Evolutionary conservation across 73 alveolate genomes (phyloP).

Genomic region (Breviolum minutum): DNA sequence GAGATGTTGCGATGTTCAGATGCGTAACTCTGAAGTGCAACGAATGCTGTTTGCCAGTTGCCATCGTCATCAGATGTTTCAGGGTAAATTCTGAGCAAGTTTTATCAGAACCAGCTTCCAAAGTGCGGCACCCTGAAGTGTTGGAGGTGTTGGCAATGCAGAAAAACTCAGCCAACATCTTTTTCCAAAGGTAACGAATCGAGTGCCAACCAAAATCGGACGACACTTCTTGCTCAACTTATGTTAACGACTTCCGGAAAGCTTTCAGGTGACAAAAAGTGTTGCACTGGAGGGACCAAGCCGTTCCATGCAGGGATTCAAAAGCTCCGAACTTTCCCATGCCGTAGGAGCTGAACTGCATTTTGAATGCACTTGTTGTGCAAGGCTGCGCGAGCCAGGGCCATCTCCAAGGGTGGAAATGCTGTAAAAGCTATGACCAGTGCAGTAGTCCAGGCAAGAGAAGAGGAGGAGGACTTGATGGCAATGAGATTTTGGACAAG

Average conservation of each 20-base stretch:
- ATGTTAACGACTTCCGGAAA: no score
- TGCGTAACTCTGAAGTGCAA: no score
- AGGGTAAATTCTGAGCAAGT: background rate
- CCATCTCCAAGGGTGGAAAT: slow-evolving; percentile 63
- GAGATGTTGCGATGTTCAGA: background rate
- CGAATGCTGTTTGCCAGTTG: no score
- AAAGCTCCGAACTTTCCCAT: background rate
- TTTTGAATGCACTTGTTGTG: background rate
- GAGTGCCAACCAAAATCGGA: slow-evolving; percentile 32
- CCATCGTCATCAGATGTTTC: no score
- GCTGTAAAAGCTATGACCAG: slow-evolving; percentile 93
- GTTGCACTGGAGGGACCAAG: no score
- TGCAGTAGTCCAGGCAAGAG: slow-evolving; percentile 82
- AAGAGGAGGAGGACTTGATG: slow-evolving; percentile 51
- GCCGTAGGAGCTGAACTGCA: background rate
- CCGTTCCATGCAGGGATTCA: no score
- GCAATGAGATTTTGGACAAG: background rate
- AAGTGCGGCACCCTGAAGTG: background rate
- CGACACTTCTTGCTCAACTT: background rate
- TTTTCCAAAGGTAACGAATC: background rate
- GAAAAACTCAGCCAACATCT: background rate
- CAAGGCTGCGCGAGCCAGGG: slow-evolving; percentile 72
- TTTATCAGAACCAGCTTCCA: slow-evolving; percentile 17
- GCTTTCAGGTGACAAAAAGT: no score
- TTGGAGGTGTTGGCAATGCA: background rate